Percentiles rank a stretch among this genome's conserved stretches.
Conservation (phyloP, 2,329 filamentous ascomycete species). For the Hirsutella minnesotensis region DNA sequence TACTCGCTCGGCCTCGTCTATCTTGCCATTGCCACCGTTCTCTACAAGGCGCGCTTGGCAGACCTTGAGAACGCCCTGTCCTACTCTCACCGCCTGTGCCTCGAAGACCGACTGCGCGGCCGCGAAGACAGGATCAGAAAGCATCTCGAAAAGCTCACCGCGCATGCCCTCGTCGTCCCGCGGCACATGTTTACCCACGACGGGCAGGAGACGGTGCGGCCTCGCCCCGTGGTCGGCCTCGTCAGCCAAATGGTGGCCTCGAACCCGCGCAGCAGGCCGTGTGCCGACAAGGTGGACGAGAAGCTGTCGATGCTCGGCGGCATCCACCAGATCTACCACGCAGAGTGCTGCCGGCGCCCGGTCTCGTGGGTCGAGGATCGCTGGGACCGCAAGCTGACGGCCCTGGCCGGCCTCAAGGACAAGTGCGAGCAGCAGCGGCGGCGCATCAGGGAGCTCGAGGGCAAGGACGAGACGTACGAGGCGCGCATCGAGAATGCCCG, state of each 20-base stretch:
- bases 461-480: conserved; percentile 27
- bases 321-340: conserved; percentile 35
- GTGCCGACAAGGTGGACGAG: conserved; percentile 24
- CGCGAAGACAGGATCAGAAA: conserved; percentile 22
- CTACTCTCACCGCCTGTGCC: conserved; percentile 13
- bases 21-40: conserved; percentile 29
- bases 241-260: conserved; percentile 22
- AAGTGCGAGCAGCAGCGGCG: conserved; percentile 21
- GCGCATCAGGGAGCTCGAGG: conserved; percentile 23
- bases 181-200: conserved; percentile 25
- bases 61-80: conserved; percentile 27
- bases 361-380: conserved; percentile 22
- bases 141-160: conserved; percentile 21
- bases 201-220: conserved; percentile 25
- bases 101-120: conserved; percentile 18
- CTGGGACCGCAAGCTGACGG: conserved; percentile 22
- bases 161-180: conserved; percentile 20
- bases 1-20: conserved; percentile 36
- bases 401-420: conserved; percentile 14
- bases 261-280: conserved; percentile 18
- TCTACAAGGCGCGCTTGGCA: conserved; percentile 26
- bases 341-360: conserved; percentile 29
- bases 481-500: conserved; percentile 23
- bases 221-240: conserved; percentile 27
- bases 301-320: conserved; percentile 33